Base-by-base conservation (phyloP, 768 basidiomycete genomes). In the Trametes cingulata region DNA sequence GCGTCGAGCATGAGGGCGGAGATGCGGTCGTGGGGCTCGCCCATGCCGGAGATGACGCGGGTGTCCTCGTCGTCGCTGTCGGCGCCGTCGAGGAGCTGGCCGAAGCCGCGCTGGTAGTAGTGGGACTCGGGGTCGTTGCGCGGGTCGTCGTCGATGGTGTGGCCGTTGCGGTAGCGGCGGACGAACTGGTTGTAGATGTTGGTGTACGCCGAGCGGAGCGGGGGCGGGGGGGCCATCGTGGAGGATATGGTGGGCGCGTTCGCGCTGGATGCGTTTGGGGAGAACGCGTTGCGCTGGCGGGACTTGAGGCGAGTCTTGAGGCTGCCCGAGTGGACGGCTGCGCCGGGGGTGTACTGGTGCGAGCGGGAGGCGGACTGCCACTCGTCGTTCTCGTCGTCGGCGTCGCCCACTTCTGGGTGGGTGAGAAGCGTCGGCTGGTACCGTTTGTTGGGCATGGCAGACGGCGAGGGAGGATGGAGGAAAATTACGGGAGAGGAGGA, bases 111-210 rank as follows among this genome's bases (percentile, higher is more conserved):
- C 69, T 90, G 85, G 72, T 87, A 88, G 72, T 90, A 91, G 69
- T 92, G 87, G 64, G 83, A 86, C 70, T 93, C 91, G n/a, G 90
- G 88, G 70, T 93, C 91, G 66, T 85, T 84, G 58, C 87, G 82
- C 22, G 85, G 82, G 71, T 91, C 88, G 60, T 88, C 88, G 48
- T 82, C 79, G 40, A 82, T 77, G 24, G 77, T 81, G n/a, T 81
- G 77, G 59, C 81, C 81, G 6, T 86, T 85, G 68, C 88, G 81
- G 74, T 91, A 93, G 24, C 88, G 80, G 63, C 81, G 83, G 42
- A 92, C 84, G 69, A 92, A 92, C 69, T 91, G 90, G 20, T 87
- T 85, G 74, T 92, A 93, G 20, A 90, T 81, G 67, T 89, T 85
- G 19, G 85, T 74, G 65, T 82, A 79, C 49, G 75, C 77, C 24